Evolutionary conservation across 1,284 basidiomycete genomes (phyloP), one percentile per base, ranked within the genome.

Genomic region (Pyrrhoderma lamaoense): DNA sequence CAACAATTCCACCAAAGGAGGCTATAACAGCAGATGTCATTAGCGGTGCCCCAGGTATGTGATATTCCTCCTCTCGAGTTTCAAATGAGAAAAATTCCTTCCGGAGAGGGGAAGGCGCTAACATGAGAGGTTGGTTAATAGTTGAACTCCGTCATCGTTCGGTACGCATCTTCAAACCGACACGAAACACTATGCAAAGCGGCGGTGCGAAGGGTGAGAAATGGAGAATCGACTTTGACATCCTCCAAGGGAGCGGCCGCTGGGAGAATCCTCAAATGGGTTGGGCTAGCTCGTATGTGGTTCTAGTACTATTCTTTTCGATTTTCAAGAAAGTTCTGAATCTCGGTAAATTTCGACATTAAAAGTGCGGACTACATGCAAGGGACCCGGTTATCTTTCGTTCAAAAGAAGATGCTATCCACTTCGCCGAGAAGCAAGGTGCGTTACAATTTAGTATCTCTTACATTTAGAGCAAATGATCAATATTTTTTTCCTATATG

Each of bases 201-300:
- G 94, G 92, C 47, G 79, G 83, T 43, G 85, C 82, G 47, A 94
- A 95, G 70, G 84, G 84, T 19, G 80, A 85, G 60, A 80, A 86
- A 61, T 99, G 95, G 95, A 76, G 92, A 58, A 83, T 99, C 62
- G 95, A 99, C 70, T 99, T 87, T 75, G 95, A 99, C 62, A 85
- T 85, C 53, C 72, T 98, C 16, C 83, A 82, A 58, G 92, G 93
- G 40, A 84, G 79, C 31, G 93, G 89, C 11, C 79, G 95, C 55
- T 99, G 95, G 95, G 93, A 97, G 77, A 98, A 98, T 66, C 92
- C 93, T n/a, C 69, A 99, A 61, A 99, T 99, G 90, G 95, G 95
- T 51, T 99, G 83, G 80, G 93, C 93, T 0, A 89, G 84, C 70
- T 89, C 85, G 89, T 92, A 64, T 69, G 85, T 75, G 38, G n/a